These are phyloP conservation scores for Penicillium turbatum DNA, from an alignment of 495 filamentous ascomycete species.

Conservation along the genomic window DNA sequence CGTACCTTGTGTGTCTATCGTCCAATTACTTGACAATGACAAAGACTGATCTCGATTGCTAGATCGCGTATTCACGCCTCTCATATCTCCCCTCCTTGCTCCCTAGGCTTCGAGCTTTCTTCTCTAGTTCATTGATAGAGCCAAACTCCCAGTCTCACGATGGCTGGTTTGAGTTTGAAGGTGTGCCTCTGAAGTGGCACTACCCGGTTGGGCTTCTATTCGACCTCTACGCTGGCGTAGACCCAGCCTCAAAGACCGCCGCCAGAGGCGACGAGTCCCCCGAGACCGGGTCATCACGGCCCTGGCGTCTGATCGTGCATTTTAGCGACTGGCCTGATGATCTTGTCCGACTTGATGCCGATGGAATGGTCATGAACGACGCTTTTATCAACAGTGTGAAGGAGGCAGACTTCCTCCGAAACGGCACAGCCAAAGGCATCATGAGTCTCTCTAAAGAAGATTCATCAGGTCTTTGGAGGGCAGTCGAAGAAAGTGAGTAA, in stretches of 20 bases:
- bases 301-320: conserved; percentile 76
- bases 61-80: conserved; percentile 52
- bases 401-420: conserved; percentile 89
- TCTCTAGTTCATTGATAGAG: conserved; percentile 65
- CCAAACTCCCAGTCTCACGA: conserved; percentile 51
- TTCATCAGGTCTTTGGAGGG: conserved; percentile 79
- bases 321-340: conserved; percentile 72
- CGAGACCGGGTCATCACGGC: conserved; percentile 39
- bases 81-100: conserved; percentile 70
- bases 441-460: conserved; percentile 90
- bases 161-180: conserved; percentile 69
- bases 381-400: conserved; percentile 93
- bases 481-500: conserved; percentile 71
- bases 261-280: conserved; percentile 26
- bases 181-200: conserved; percentile 81
- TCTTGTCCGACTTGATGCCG: conserved; percentile 58
- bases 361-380: conserved; percentile 64
- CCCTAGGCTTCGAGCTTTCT: conserved; percentile 75
- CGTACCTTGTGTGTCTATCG: conserved; percentile 44
- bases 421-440: conserved; percentile 85
- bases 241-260: conserved; percentile 45
- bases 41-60: conserved; percentile 8
- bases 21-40: neutral
- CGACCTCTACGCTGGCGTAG: conserved; percentile 74
- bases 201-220: conserved; percentile 83